These are phyloP conservation scores for Adenanthera pavonina DNA, from an alignment of 306 rosid genomes.

Conservation along the genomic window DNA sequence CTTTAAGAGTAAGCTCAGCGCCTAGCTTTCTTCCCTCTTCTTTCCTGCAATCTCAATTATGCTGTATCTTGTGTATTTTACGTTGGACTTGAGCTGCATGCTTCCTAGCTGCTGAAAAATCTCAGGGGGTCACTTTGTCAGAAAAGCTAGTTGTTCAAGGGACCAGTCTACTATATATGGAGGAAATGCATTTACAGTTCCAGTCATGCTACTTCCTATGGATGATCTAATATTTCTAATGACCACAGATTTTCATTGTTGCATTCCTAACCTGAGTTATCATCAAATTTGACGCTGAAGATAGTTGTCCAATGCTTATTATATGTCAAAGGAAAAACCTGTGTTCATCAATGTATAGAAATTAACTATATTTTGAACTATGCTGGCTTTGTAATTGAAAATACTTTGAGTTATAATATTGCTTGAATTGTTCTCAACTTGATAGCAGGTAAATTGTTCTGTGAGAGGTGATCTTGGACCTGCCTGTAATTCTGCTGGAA, in stretches of 20 bases:
- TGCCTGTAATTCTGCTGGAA: slow-evolving; percentile 90
- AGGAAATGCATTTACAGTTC: background rate
- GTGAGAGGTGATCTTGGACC: slow-evolving; percentile 90
- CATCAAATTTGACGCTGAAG: background rate
- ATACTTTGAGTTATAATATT: slow-evolving; percentile 13
- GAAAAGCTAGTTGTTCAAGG: slow-evolving; percentile 3
- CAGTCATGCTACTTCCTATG: slow-evolving; percentile 5
- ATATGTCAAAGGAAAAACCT: slow-evolving; percentile 1
- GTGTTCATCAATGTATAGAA: background rate
- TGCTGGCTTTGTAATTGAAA: slow-evolving; percentile 6
- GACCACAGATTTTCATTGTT: background rate
- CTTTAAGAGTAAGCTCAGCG: slow-evolving; percentile 52
- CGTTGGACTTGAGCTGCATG: slow-evolving; percentile 21
- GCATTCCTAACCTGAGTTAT: slow-evolving; percentile 22
- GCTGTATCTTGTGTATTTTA: slow-evolving; percentile 25
- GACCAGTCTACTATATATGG: background rate
- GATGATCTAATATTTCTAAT: background rate
- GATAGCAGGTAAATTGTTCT: slow-evolving; percentile 79
- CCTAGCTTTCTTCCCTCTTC: background rate
- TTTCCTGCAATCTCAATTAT: background rate
- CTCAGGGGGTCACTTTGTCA: slow-evolving; percentile 13
- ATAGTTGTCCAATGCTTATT: slow-evolving; percentile 3
- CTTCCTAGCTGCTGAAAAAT: slow-evolving; percentile 10
- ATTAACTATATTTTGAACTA: background rate
- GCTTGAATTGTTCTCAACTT: slow-evolving; percentile 42